Evolutionary conservation across 768 basidiomycete genomes (phyloP).

Genomic region (Lactarius psammicola): DNA sequence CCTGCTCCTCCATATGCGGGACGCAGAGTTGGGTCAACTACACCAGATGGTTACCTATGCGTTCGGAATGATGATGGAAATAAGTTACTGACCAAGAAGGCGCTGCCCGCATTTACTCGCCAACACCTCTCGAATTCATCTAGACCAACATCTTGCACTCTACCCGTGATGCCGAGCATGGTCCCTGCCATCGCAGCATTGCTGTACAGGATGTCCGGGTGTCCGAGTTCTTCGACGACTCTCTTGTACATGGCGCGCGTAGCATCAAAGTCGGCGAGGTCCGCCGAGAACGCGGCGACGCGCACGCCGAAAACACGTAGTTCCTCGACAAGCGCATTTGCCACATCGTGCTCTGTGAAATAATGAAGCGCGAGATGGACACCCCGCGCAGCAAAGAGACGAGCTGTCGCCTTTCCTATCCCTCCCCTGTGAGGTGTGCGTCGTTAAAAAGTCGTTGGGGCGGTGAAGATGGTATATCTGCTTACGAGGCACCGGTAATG

Average conservation of each 20-base stretch:
- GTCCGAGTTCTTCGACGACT: conserved; percentile 45
- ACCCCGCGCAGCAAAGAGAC: conserved; percentile 40
- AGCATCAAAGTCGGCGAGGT: conserved; percentile 45
- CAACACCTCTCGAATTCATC: conserved; percentile 48
- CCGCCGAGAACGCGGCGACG: conserved; percentile 48
- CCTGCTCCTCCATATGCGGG: conserved; percentile 49
- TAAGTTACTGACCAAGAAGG: conserved; percentile 43
- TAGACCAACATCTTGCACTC: conserved; percentile 45
- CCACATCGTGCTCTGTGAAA: conserved; percentile 39
- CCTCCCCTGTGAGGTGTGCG: conserved; percentile 43
- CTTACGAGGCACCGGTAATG: conserved; percentile 33
- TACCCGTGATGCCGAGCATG: conserved; percentile 44
- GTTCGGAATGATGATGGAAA: neutral
- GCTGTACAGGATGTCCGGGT: conserved; percentile 52
- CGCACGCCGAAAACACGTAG: conserved; percentile 39
- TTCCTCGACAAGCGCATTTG: conserved; percentile 42
- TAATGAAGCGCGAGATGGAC: conserved; percentile 51
- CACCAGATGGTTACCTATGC: neutral
- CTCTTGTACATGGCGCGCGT: conserved; percentile 45
- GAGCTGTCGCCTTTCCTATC: conserved; percentile 51
- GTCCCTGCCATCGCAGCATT: conserved; percentile 48
- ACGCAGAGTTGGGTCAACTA: conserved; percentile 53
- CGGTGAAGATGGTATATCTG: neutral
- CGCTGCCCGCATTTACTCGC: conserved; percentile 48
- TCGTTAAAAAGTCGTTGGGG: conserved; percentile 3